Evolutionary conservation across 2,329 filamentous ascomycete genomes (phyloP).

Genomic region (Eutypella sp.): DNA sequence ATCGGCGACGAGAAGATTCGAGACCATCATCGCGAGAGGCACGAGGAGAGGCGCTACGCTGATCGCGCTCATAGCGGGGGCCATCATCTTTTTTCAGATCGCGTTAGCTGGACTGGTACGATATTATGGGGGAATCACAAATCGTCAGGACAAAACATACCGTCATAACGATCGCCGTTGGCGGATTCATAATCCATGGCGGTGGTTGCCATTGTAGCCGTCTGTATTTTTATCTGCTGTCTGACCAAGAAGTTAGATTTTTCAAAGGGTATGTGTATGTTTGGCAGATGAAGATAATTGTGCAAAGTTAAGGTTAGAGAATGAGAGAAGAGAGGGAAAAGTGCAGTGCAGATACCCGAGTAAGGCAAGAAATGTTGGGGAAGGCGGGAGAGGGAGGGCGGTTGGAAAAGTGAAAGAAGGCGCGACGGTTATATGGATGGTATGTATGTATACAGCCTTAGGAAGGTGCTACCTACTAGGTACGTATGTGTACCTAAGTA

Average conservation of each 20-base stretch:
- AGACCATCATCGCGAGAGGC: conserved; percentile 56
- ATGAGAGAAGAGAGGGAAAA: too few species aligned
- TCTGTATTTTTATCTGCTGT: conserved; percentile 3
- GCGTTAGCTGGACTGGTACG: conserved; percentile 12
- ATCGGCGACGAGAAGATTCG: conserved; percentile 52
- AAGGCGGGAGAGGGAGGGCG: neutral
- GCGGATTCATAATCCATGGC: conserved; percentile 68
- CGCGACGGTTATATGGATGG: neutral
- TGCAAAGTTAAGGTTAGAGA: too few species aligned
- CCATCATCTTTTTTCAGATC: conserved; percentile 47
- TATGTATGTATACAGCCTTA: too few species aligned
- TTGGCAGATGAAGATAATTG: neutral
- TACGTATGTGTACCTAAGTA: neutral
- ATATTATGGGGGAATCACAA: neutral
- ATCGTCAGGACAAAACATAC: conserved; percentile 37
- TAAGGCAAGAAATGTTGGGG: neutral
- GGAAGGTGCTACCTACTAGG: neutral
- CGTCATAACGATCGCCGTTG: conserved; percentile 62
- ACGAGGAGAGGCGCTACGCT: conserved; percentile 61
- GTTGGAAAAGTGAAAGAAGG: neutral
- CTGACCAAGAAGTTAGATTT: conserved; percentile 6
- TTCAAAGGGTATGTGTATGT: neutral
- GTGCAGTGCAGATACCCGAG: too few species aligned
- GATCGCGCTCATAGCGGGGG: conserved; percentile 62
- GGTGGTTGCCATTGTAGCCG: conserved; percentile 58